Base-by-base conservation (phyloP, 306 rosid species). In the Rosa persica region DNA sequence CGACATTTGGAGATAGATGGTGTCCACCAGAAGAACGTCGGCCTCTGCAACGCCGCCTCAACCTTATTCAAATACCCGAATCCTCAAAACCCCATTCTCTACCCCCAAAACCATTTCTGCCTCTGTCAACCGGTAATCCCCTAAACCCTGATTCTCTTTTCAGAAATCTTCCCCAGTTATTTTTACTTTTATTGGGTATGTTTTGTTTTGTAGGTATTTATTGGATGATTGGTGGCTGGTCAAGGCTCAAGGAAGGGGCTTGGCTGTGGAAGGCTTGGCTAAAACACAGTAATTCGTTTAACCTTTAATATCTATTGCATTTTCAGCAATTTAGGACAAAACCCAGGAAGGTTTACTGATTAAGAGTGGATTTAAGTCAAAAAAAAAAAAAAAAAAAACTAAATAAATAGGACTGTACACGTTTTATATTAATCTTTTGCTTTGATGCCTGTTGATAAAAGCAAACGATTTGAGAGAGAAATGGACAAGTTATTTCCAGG, bases 171-270 rank as follows among this genome's bases (percentile, higher is more conserved):
- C 5, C 42, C 17, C 54, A 9, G 2, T 34, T 4, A 0, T 12
- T 11, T 60, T 2, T 27, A 15, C 6, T 13, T 58, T 4, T 42
- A 1, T 16, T 70, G 12, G 19, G 2, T 42, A 2, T 4, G 12
- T 27, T n/a, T 8, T 55, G 61, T 7, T 55, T 55, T 69, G 17
- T 15, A 87, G 90, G 78, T 84, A 12, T 73, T n/a, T 58, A 6
- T 43, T 87, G 83, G 16, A 74, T 51, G 86, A 84, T 55, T 87
- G 90, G 90, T 87, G 90, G 90, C 85, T 87, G 58, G 75, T 30
- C 4, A 79, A 74, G 83, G 67, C 58, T n/a, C 20, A 76, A 57
- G 78, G 75, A 47, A 73, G 70, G 74, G 83, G 78, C 30, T 80
- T 87, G 79, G 86, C 83, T 40, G 75, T 87, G 27, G 88, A 78